phyloP scores from a whole-genome alignment of 352 stramenopile genomes.

The Phytophthora agathidicida region DNA sequence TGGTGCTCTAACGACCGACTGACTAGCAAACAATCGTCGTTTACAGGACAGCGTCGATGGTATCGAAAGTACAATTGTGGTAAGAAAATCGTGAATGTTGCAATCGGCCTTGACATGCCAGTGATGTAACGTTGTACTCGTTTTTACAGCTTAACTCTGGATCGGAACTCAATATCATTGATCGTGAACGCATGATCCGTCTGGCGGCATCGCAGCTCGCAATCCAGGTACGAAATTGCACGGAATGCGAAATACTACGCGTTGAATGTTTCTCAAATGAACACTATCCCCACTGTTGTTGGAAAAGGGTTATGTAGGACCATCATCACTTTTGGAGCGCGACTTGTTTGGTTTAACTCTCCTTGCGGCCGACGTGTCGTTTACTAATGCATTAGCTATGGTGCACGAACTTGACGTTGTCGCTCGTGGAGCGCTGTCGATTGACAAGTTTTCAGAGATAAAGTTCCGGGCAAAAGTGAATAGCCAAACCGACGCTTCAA shows the following conservation, averaged over 20 bases:
- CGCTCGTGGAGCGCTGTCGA: slow-evolving; percentile 32
- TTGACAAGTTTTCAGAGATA: slow-evolving; percentile 79
- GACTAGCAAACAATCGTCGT: too few species aligned
- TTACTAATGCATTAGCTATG: slow-evolving; percentile 58
- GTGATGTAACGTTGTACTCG: slow-evolving; percentile 13
- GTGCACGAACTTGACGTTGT: slow-evolving; percentile 41
- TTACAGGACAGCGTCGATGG: slow-evolving; percentile 41
- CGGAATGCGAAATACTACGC: neutral
- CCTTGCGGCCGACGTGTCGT: slow-evolving; percentile 42
- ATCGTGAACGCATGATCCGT: slow-evolving; percentile 34
- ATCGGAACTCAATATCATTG: slow-evolving; percentile 54
- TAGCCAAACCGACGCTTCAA: slow-evolving; percentile 35
- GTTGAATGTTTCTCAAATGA: neutral
- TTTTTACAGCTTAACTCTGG: slow-evolving; percentile 52
- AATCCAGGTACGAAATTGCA: slow-evolving; percentile 40
- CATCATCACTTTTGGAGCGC: slow-evolving; percentile 43
- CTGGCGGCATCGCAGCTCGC: slow-evolving; percentile 51
- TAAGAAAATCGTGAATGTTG: slow-evolving; percentile 19
- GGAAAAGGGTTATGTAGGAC: slow-evolving; percentile 54
- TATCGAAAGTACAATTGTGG: slow-evolving; percentile 54
- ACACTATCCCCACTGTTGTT: neutral
- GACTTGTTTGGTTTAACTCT: slow-evolving; percentile 50
- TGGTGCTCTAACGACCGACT: neutral
- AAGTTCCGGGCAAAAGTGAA: slow-evolving; percentile 54
- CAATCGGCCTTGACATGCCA: neutral